Evolutionary conservation across 352 stramenopile genomes (phyloP), one percentile per base, ranked within the genome.

Genomic region (Globisporangium cystogenes): DNA sequence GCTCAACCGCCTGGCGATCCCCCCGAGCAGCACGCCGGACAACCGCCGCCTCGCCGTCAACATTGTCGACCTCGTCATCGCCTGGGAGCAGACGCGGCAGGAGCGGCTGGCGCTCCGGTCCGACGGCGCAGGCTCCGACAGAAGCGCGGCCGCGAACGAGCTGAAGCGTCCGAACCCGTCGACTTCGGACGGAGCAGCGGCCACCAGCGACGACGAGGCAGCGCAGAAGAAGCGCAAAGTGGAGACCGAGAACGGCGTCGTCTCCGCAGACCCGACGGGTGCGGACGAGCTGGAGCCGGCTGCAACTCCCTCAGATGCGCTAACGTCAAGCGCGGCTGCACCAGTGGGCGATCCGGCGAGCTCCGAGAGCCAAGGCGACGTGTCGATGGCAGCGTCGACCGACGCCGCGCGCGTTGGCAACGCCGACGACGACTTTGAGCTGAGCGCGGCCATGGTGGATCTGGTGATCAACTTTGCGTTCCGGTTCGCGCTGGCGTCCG

Each of bases 21-120:
- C 94, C 36, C 91, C 90, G 3, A 98, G 92, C 65, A 92, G 77
- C 57, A 87, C 90, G 18, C 72, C 87, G 20, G 96, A 99, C 61
- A 97, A 98, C 56, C 80, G 90, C 20, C 67, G 88, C 23, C 79
- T 99, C 36, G 85, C 92, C 7, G 81, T 99, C 0, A 90, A 90
- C 46, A 86, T 99, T 48, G 90, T 98, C 7, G 95, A 99, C 62
- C 67, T 99, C 23, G 86, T 99, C 20, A 87, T 99, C 53, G 78
- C 86, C 23, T 99, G 97, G 97, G 84, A 98, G 55, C 75, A 90
- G 52, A 92, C 86, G 26, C 75, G 87, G 12, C 80, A 88, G 59
- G 77, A 90, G 43, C 74, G 86, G 16, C 45, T 95, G 11, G 50
- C 61, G 8, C 55, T 62, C 11, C 57, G 62, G 35, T 41, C 48